phyloP scores from a whole-genome alignment of 805 yeast species.

The Sugiyamaella lignohabitans region DNA sequence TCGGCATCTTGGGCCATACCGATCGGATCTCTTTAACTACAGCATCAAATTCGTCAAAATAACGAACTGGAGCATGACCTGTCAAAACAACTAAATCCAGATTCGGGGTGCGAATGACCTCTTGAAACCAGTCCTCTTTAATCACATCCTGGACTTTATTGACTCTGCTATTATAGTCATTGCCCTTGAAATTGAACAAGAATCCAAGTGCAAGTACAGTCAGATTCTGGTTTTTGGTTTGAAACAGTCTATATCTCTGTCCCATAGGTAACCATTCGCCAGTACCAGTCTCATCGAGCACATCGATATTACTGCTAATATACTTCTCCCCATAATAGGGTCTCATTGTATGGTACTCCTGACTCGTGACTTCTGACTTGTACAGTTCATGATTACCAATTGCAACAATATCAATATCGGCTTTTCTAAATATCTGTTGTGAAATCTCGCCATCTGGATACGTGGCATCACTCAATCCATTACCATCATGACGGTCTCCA shows the following conservation, averaged over 20 bases:
- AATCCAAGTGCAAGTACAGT: constrained; percentile 69
- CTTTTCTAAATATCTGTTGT: constrained; percentile 50
- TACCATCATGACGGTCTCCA: constrained; percentile 94
- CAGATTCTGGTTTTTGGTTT: constrained; percentile 46
- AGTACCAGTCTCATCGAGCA: constrained; percentile 29
- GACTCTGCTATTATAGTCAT: constrained; percentile 56
- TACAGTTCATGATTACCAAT: constrained; percentile 92
- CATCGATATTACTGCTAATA: constrained; percentile 41
- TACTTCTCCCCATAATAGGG: constrained; percentile 53
- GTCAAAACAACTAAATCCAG: constrained; percentile 64
- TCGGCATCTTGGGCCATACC: constrained; percentile 52
- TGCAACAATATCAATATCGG: constrained; percentile 71
- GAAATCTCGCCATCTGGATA: constrained; percentile 62
- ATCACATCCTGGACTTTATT: constrained; percentile 52
- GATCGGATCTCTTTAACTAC: constrained; percentile 48
- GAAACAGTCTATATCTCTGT: constrained; percentile 54
- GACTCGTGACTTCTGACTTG: constrained; percentile 51
- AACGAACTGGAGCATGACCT: constrained; percentile 74
- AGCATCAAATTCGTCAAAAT: constrained; percentile 46
- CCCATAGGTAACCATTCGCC: constrained; percentile 56
- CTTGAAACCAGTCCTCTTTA: constrained; percentile 57
- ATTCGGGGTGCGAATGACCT: constrained; percentile 35
- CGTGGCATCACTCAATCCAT: constrained; percentile 80
- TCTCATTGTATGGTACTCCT: constrained; percentile 59
- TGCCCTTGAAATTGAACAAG: constrained; percentile 64